Percentiles rank a stretch among this genome's conserved stretches.
These are phyloP conservation scores for Claviceps arundinis DNA, from an alignment of 2,329 filamentous ascomycete species.

Conservation along the genomic window DNA sequence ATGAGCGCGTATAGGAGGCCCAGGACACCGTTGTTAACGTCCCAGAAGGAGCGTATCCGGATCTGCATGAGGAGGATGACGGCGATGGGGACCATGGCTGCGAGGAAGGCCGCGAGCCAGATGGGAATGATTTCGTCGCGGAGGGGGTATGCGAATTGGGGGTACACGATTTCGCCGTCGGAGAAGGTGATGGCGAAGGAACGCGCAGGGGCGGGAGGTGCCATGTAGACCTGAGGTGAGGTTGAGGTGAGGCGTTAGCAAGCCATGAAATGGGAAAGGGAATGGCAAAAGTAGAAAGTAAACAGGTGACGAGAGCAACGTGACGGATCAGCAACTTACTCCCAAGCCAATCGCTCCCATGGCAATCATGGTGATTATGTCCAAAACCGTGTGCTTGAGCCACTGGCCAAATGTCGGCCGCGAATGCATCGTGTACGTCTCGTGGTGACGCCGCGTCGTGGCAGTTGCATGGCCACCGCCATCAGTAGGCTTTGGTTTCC, in stretches of 20 bases:
- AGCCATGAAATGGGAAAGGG: neutral
- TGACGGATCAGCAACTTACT: conserved; percentile 26
- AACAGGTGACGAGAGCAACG: neutral
- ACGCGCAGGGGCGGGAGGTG: conserved; percentile 45
- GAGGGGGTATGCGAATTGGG: conserved; percentile 57
- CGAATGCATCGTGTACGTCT: conserved; percentile 29
- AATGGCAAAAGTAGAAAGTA: neutral
- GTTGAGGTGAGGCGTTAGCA: neutral
- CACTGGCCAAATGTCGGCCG: conserved; percentile 54
- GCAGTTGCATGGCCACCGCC: neutral
- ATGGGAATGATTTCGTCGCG: conserved; percentile 60
- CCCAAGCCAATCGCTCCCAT: conserved; percentile 56
- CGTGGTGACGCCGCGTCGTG: neutral
- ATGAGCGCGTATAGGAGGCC: conserved; percentile 60
- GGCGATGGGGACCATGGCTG: conserved; percentile 49
- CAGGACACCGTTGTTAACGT: conserved; percentile 56
- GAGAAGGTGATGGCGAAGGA: conserved; percentile 50
- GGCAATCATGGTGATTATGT: conserved; percentile 51
- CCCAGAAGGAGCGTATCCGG: conserved; percentile 55
- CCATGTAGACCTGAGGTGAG: conserved; percentile 43
- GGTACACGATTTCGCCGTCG: conserved; percentile 55
- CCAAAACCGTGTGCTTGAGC: conserved; percentile 53
- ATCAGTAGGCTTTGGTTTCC: neutral
- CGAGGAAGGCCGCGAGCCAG: conserved; percentile 55
- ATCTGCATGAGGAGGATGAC: conserved; percentile 55